Base-by-base conservation (phyloP, 306 rosid species). In the Spatholobus suberectus region DNA sequence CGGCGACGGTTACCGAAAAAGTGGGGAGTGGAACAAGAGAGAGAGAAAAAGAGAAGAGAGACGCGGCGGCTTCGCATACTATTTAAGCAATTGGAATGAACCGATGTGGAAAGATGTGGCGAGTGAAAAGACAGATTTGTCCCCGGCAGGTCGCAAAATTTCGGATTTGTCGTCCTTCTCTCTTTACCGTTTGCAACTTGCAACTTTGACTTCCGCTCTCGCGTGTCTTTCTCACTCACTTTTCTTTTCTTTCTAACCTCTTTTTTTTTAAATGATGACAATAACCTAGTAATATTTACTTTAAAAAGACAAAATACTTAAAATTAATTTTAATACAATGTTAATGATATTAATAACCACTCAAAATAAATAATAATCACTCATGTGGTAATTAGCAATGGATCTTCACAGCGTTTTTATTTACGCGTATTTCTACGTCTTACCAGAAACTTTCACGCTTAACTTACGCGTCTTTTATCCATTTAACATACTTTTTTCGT, bases 1-100 rank as follows among this genome's bases (percentile, higher is more conserved):
- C 93, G 91, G 87, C 81, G 61, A 69, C 0, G 2, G 57, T 40
- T 4, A 76, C 89, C 90, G 88, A 89, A 17, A 59, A 86, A 69
- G 85, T 68, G 81, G 3, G 21, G 8, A 73, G 10, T 58, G 35
- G n/a, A n/a, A n/a, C n/a, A 11, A 77, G 27, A 54, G 58, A 55
- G 63, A 58, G 63, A 70, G 2, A 18, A 4, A 52, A 27, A 84
- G 54, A 37, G 77, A 51, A 54, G 52, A 77, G 61, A 44, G 74
- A 41, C 76, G 52, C 55, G 21, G 84, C 70, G 84, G 76, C 70
- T 73, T 40, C 17, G 52, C 87, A 54, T 40, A 26, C 55, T 76
- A 81, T 76, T 65, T 51, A 78, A 29, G 43, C 62, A 58, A 44
- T 15, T 59, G 70, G 69, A 78, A 71, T 51, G 67, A 75, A 82